Evolutionary conservation across 2,329 filamentous ascomycete genomes (phyloP).

Genomic region (Onygenales sp.): DNA sequence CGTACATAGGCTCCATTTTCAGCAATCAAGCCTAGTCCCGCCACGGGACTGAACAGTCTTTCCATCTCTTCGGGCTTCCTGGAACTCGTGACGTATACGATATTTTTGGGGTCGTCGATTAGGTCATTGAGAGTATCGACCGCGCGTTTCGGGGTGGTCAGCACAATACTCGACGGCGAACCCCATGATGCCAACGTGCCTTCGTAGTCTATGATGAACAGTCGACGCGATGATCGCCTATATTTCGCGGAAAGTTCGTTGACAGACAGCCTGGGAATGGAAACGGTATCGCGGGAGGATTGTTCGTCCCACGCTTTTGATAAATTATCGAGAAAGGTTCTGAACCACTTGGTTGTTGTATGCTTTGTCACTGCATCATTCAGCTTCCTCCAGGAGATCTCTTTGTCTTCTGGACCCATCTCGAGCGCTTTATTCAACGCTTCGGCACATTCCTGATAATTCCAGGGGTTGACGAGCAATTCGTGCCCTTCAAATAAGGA

Average conservation of each 20-base stretch:
- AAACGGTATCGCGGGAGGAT: conserved; percentile 71
- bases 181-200: conserved; percentile 85
- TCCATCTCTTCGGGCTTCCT: conserved; percentile 82
- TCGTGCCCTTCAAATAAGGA: conserved; percentile 74
- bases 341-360: conserved; percentile 79
- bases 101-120: conserved; percentile 68
- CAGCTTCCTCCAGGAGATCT: conserved; percentile 63
- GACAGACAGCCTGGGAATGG: conserved; percentile 74
- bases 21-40: conserved; percentile 78
- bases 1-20: conserved; percentile 92
- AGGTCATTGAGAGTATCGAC: conserved; percentile 75
- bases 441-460: conserved; percentile 78
- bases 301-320: conserved; percentile 74
- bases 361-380: conserved; percentile 66
- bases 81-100: conserved; percentile 89
- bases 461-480: conserved; percentile 88
- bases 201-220: conserved; percentile 91
- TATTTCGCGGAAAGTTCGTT: conserved; percentile 58
- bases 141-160: conserved; percentile 77
- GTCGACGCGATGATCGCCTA: conserved; percentile 52
- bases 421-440: conserved; percentile 76
- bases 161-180: conserved; percentile 71
- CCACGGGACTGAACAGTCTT: conserved; percentile 71
- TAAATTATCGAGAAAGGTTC: conserved; percentile 61
- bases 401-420: conserved; percentile 67